Conservation (phyloP, 306 rosid genomes). For the Castanea sativa region DNA sequence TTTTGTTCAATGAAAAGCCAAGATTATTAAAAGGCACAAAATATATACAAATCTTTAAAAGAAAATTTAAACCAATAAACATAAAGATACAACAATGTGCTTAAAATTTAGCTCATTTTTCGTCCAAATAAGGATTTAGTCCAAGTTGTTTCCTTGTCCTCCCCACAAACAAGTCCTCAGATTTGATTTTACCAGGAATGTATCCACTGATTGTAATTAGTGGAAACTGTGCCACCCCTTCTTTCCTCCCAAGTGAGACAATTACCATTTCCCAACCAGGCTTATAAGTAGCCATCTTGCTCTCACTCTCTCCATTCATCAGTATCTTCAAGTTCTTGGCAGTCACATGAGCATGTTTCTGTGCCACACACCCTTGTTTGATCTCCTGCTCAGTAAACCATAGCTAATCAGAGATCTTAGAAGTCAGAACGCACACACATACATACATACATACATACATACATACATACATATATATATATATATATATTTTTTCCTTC, state of each 20-base stretch:
- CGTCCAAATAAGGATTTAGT: constrained; percentile 25
- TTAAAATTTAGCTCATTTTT: neutral
- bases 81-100: neutral
- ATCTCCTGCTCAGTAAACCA: constrained; percentile 46
- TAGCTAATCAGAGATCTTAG: neutral
- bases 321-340: constrained; percentile 60
- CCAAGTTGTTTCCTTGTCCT: constrained; percentile 71
- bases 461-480: too few relatives aligned
- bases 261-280: constrained; percentile 46
- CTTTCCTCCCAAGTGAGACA: constrained; percentile 70
- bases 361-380: constrained; percentile 76
- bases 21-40: neutral
- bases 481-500: neutral
- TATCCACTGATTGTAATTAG: constrained; percentile 56
- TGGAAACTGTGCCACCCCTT: constrained; percentile 70
- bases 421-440: neutral
- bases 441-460: accelerated
- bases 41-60: neutral
- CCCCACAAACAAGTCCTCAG: constrained; percentile 82
- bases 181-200: constrained; percentile 64
- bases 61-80: neutral
- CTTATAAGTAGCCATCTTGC: constrained; percentile 39
- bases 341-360: constrained; percentile 59
- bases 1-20: neutral
- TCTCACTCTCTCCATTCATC: constrained; percentile 43